phyloP scores from a whole-genome alignment of 768 basidiomycete species.

The Terana coerulea region DNA sequence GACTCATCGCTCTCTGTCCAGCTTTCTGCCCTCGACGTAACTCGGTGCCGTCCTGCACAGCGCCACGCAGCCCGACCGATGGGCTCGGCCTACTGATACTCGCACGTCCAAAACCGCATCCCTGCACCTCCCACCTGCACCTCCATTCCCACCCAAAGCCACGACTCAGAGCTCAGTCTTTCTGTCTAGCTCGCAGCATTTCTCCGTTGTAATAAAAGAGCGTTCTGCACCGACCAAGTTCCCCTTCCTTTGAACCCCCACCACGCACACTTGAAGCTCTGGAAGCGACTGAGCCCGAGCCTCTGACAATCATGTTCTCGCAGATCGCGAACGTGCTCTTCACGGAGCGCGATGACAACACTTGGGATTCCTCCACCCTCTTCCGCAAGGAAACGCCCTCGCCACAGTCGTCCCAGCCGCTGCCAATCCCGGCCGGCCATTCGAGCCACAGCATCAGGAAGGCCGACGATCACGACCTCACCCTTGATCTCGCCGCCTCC shows the following conservation, averaged over 20 bases:
- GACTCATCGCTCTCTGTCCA: background rate
- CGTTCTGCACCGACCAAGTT: background rate
- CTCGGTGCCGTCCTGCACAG: background rate
- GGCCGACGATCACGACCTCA: background rate
- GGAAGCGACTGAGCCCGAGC: background rate
- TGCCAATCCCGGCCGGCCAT: constrained; percentile 3
- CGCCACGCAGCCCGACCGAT: background rate
- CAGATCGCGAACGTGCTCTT: background rate
- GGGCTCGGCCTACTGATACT: background rate
- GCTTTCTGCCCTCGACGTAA: background rate
- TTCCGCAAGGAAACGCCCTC: background rate
- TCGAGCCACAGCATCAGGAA: background rate
- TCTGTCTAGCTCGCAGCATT: background rate
- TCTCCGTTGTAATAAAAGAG: background rate
- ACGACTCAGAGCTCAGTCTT: background rate
- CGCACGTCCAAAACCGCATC: background rate
- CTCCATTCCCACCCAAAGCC: background rate
- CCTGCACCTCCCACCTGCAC: background rate
- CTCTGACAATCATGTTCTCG: background rate
- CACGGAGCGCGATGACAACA: constrained; percentile 3
- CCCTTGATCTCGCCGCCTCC: background rate
- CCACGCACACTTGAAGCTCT: background rate
- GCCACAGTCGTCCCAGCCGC: background rate
- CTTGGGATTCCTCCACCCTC: background rate
- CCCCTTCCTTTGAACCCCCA: background rate